Evolutionary conservation across 2,329 filamentous ascomycete species (phyloP), one percentile per base, ranked within the genome.

Genomic region (Dactylella cylindrospora): DNA sequence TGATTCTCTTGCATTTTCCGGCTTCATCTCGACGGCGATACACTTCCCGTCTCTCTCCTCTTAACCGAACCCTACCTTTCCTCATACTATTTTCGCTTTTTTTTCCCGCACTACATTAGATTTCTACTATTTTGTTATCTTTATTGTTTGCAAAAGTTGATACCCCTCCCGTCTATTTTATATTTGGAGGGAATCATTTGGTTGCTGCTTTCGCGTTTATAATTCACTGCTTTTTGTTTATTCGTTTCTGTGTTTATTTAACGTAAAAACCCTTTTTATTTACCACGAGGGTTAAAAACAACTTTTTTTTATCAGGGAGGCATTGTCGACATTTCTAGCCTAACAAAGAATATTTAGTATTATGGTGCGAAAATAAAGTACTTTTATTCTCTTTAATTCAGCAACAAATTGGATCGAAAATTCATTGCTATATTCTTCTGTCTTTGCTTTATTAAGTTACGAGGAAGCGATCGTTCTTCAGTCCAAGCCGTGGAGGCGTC

Each of bases 251-350:
- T 32, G 39, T 12, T 19, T 8, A 5, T 8, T 19, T 8, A 20
- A 23, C 3, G n/a, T 33, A 8, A 19, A 39, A 52, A 52, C 36
- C 33, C 52, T 22, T 31, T 59, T 43, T 43, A 47, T 53, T 41
- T 52, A 62, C 47, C 40, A 61, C 53, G 49, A 62, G 9, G 35
- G n/a, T n/a, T n/a, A n/a, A n/a, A n/a, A n/a, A n/a, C n/a, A n/a
- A n/a, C n/a, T n/a, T n/a, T n/a, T n/a, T n/a, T n/a, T n/a, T n/a
- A n/a, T n/a, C n/a, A n/a, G n/a, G n/a, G n/a, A n/a, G n/a, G n/a
- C n/a, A n/a, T n/a, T n/a, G n/a, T n/a, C n/a, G n/a, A n/a, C n/a
- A n/a, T n/a, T n/a, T n/a, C n/a, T n/a, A n/a, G n/a, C n/a, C n/a
- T n/a, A n/a, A n/a, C n/a, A n/a, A n/a, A n/a, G n/a, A n/a, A n/a